A percentile compares a stretch with the other conserved stretches of the same genome.
Evolutionary conservation across 2,329 filamentous ascomycete species (phyloP).

Genomic region (Cercospora beticola): DNA sequence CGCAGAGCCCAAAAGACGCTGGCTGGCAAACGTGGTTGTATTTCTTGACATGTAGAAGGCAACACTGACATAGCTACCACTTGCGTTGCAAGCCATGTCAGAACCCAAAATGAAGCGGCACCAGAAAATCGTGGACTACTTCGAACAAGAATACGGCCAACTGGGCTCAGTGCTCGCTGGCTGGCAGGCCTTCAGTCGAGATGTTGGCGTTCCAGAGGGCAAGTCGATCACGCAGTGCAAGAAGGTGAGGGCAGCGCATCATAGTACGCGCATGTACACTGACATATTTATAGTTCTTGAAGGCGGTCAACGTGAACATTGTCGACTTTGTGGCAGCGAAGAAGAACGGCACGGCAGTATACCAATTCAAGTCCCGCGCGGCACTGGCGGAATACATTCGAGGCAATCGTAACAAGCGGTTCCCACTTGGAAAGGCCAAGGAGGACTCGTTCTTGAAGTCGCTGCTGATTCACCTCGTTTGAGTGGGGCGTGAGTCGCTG

Average conservation of each 20-base stretch:
- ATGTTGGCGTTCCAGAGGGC: conserved; percentile 19
- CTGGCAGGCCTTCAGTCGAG: conserved; percentile 26
- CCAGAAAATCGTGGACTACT: conserved; percentile 9
- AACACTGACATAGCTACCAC: neutral
- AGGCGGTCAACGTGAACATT: conserved; percentile 23
- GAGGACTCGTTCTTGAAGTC: conserved; percentile 18
- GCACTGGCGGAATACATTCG: conserved; percentile 23
- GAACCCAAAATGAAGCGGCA: neutral
- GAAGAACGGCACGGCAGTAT: neutral
- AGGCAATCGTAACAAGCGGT: conserved; percentile 14
- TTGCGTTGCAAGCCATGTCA: neutral
- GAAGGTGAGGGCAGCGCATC: conserved; percentile 15
- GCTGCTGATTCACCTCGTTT: conserved; percentile 21
- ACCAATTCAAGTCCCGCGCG: conserved; percentile 9
- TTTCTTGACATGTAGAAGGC: neutral
- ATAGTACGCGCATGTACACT: neutral
- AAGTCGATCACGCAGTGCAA: conserved; percentile 26
- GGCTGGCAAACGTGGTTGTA: neutral
- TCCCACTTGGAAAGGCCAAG: conserved; percentile 26
- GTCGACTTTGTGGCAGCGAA: conserved; percentile 24
- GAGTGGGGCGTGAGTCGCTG: neutral
- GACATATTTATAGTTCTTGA: conserved; percentile 20
- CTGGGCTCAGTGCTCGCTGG: neutral
- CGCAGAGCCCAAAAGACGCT: neutral
- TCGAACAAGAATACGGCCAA: conserved; percentile 12